A percentile compares a stretch with the other conserved stretches of the same genome.
phyloP scores from a whole-genome alignment of 306 rosid genomes.

The Lathyrus tuberosus region DNA sequence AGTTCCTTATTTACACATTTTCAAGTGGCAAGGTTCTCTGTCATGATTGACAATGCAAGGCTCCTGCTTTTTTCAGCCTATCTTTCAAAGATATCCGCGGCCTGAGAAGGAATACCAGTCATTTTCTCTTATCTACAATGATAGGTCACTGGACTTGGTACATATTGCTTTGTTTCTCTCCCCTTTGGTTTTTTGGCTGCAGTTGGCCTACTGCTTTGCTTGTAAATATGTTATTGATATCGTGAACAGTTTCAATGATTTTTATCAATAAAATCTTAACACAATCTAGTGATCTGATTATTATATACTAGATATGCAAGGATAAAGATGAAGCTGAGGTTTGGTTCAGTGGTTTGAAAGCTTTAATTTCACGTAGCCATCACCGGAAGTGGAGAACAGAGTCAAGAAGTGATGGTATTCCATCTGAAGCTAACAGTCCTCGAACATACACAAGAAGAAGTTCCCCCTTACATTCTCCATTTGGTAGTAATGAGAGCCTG shows the following conservation, averaged over 20 bases:
- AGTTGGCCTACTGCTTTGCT: constrained; percentile 32
- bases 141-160: constrained; percentile 95
- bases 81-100: constrained; percentile 97
- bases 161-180: constrained; percentile 34
- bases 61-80: constrained; percentile 70
- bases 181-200: constrained; percentile 24
- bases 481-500: constrained; percentile 93
- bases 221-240: constrained; percentile 26
- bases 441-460: constrained; percentile 93
- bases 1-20: constrained; percentile 39
- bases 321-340: constrained; percentile 99
- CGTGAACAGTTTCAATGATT: constrained; percentile 21
- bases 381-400: constrained; percentile 95
- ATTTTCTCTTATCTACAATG: constrained; percentile 94
- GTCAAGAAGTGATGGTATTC: constrained; percentile 95
- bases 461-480: constrained; percentile 91
- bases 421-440: constrained; percentile 97
- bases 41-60: constrained; percentile 50
- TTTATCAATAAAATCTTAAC: constrained; percentile 32
- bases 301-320: constrained; percentile 84
- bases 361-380: constrained; percentile 85
- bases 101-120: constrained; percentile 99
- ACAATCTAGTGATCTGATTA: constrained; percentile 42
- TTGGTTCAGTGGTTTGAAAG: constrained; percentile 99
- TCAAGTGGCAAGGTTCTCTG: constrained; percentile 37